Percentiles rank a stretch among this genome's conserved stretches.
These are phyloP conservation scores for Linnemannia elongata DNA, from an alignment of 192 early-diverging fungal species.

Conservation along the genomic window DNA sequence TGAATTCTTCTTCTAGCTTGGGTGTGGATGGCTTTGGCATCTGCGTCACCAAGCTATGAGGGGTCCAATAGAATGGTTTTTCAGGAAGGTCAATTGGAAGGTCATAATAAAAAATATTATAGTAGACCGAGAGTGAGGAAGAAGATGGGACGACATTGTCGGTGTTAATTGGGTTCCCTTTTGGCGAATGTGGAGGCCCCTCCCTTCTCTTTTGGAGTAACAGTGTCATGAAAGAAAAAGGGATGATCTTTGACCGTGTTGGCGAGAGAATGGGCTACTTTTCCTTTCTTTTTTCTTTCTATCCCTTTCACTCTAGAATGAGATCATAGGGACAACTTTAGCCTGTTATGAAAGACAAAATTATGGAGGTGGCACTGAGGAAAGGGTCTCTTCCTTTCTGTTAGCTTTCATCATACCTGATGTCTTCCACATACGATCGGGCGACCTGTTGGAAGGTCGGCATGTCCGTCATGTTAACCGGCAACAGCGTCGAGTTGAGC, in stretches of 20 bases:
- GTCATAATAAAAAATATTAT: background rate
- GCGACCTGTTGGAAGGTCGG: slow-evolving; percentile 62
- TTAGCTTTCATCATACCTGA: slow-evolving; percentile 37
- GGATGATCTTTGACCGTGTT: slow-evolving; percentile 1
- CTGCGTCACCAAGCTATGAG: slow-evolving; percentile 59
- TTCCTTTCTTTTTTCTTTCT: background rate
- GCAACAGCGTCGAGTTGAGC: slow-evolving; percentile 60
- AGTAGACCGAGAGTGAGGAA: slow-evolving; percentile 39
- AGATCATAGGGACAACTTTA: slow-evolving; percentile 2
- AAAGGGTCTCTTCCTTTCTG: background rate
- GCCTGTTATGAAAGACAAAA: background rate
- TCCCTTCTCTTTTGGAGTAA: background rate
- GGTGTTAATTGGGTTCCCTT: background rate
- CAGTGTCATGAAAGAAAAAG: background rate
- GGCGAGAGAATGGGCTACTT: background rate
- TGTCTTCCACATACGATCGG: slow-evolving; percentile 65
- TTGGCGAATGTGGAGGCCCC: background rate
- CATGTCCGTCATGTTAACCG: slow-evolving; percentile 59
- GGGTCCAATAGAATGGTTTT: slow-evolving; percentile 3
- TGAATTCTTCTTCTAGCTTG: slow-evolving; percentile 49
- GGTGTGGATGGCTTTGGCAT: slow-evolving; percentile 58
- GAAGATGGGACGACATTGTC: slow-evolving; percentile 3
- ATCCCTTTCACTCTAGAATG: slow-evolving; percentile 17
- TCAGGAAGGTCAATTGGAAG: slow-evolving; percentile 9
- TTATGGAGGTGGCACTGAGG: background rate